Evolutionary conservation across 2,329 filamentous ascomycete genomes (phyloP), one percentile per base, ranked within the genome.

Genomic region (Pseudogymnoascus sp.): DNA sequence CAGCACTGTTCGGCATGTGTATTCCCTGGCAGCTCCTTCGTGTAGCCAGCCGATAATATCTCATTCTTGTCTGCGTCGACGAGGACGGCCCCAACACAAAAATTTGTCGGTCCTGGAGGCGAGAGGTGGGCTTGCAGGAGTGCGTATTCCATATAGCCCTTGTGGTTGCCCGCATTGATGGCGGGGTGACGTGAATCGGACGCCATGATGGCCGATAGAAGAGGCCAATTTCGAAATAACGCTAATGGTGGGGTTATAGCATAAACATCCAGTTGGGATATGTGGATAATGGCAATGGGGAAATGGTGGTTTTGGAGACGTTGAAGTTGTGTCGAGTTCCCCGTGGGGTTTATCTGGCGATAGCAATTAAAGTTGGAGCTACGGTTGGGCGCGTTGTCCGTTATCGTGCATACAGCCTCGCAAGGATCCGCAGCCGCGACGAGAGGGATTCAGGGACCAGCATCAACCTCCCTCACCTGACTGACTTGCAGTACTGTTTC

Each of bases 1-100:
- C 91, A 96, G 75, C 89, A 93, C 77, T 99, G 92, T 74, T 99
- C 95, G 3, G 95, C 95, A 72, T 99, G 95, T 0, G 95, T 98
- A 77, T 99, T 99, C 43, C 93, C 95, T 53, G 86, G 82, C 3
- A 93, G 85, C 75, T 99, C 93, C 64, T 97, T 82, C 0, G 95
- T 97, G 78, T 93, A 98, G 62, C 95, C 93, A 1, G 90, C 90
- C 0, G 89, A 84, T 28, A 96, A 80, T 64, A 96, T 79, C 26
- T 77, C 73, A 69, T 86, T 81, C 37, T 78, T 81, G 43, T 76
- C 76, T 12, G 80, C 74, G 64, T 86, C 81, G 19, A 95, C 82
- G 40, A 98, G 81, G n/a, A 96, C 75, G n/a, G 95, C 95, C 43
- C 95, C 95, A 22, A 99, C 93, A 65, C 93, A 86, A 78, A 92